phyloP scores from a whole-genome alignment of 257 asterid species.

The Solanum pimpinellifolium region DNA sequence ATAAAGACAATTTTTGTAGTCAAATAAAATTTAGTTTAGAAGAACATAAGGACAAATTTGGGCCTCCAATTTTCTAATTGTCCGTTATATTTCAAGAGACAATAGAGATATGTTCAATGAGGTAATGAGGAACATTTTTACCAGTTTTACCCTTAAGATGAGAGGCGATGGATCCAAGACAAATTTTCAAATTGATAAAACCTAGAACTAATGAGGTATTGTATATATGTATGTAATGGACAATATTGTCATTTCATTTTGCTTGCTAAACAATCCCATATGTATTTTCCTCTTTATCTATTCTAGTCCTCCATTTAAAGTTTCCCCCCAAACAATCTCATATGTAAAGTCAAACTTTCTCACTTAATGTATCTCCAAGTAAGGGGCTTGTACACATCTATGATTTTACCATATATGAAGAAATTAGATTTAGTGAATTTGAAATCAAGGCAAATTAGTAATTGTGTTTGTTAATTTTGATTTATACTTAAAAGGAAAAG shows the following conservation, averaged over 20 bases:
- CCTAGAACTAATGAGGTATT: background rate
- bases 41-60: background rate
- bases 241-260: background rate
- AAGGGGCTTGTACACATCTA: background rate
- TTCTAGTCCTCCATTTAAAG: background rate
- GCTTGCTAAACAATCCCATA: background rate
- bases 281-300: too few relatives aligned
- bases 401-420: background rate
- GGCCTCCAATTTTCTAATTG: background rate
- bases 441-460: background rate
- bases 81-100: background rate
- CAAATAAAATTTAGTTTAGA: background rate
- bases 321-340: background rate
- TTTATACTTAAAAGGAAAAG: background rate
- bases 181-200: too few relatives aligned
- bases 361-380: background rate
- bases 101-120: background rate
- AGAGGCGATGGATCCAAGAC: background rate
- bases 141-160: background rate
- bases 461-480: background rate
- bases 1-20: background rate
- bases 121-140: background rate
- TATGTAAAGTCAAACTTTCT: background rate
- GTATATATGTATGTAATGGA: background rate
- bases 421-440: background rate